Percentiles rank a stretch among this genome's conserved stretches.
These are phyloP conservation scores for Clarireedia paspali DNA, from an alignment of 2,329 filamentous ascomycete species.

Conservation along the genomic window DNA sequence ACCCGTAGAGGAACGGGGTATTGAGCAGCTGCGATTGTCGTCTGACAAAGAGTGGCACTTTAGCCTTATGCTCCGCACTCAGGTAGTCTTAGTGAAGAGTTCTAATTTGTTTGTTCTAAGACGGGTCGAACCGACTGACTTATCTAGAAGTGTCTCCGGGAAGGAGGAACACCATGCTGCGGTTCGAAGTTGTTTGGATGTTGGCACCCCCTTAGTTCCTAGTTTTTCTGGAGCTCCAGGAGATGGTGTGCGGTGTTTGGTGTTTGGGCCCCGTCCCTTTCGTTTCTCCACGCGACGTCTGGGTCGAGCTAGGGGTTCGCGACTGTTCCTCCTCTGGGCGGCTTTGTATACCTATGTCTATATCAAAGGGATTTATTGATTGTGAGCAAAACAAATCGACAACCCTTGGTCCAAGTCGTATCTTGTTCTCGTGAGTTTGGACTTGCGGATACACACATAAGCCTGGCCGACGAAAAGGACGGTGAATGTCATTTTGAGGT, in stretches of 20 bases:
- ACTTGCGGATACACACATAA: slow-evolving; percentile 10
- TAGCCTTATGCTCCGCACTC: background rate
- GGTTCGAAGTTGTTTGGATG: background rate
- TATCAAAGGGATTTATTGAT: background rate
- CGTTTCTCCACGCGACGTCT: slow-evolving; percentile 1
- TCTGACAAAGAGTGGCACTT: slow-evolving; percentile 1
- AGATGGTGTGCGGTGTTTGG: background rate
- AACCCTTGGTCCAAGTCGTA: background rate
- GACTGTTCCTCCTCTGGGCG: background rate
- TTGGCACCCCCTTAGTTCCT: slow-evolving; percentile 7
- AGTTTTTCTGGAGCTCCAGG: slow-evolving; percentile 3
- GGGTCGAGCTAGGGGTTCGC: background rate
- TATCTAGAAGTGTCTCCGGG: background rate
- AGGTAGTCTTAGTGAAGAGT: no score
- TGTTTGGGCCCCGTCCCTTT: background rate
- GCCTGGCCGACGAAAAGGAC: slow-evolving; percentile 9
- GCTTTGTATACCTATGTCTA: background rate
- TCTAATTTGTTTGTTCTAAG: no score
- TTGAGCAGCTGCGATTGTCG: background rate
- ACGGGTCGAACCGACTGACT: background rate
- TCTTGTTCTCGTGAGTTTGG: slow-evolving; percentile 3
- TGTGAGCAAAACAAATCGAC: background rate
- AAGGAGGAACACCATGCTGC: background rate
- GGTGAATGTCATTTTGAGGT: no score
- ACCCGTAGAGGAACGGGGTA: no score